Conservation (phyloP, 2,329 filamentous ascomycete genomes). For the Trichoderma koningiopsis region DNA sequence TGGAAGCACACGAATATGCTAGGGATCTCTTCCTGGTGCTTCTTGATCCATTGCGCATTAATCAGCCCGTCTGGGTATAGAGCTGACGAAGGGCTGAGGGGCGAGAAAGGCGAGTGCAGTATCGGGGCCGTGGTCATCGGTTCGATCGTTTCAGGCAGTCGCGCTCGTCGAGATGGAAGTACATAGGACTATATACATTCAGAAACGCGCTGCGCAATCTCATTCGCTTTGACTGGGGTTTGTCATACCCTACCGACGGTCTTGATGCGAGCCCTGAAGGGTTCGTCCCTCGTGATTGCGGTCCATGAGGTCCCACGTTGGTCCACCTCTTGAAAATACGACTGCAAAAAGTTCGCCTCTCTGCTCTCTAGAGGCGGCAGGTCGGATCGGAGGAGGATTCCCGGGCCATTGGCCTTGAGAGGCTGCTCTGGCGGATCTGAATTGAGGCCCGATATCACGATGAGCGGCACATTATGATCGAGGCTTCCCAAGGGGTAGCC, state of each 20-base stretch:
- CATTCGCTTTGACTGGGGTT: background rate
- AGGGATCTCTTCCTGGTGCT: constrained; percentile 84
- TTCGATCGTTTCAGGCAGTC: constrained; percentile 54
- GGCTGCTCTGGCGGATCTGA: constrained; percentile 47
- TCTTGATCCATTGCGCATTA: constrained; percentile 78
- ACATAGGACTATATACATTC: constrained; percentile 50
- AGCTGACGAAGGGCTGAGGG: constrained; percentile 77
- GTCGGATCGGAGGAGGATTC: constrained; percentile 68
- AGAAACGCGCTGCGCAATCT: constrained; percentile 31
- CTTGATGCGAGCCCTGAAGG: constrained; percentile 68
- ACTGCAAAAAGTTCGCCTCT: constrained; percentile 65
- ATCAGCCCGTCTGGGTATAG: constrained; percentile 90
- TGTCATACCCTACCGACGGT: constrained; percentile 77
- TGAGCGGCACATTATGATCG: constrained; percentile 81
- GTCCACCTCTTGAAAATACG: constrained; percentile 68
- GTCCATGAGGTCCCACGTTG: constrained; percentile 68
- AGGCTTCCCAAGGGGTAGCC: constrained; percentile 78
- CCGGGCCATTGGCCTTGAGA: constrained; percentile 58
- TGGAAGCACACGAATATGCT: constrained; percentile 83
- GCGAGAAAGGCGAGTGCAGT: constrained; percentile 91
- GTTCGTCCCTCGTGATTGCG: constrained; percentile 53
- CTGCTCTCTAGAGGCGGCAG: constrained; percentile 66
- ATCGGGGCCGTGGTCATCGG: constrained; percentile 51
- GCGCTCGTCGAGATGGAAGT: constrained; percentile 60
- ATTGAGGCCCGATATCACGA: constrained; percentile 77